Conservation (phyloP, 2,329 filamentous ascomycete species). For the Colletotrichum gloeosporioides region DNA sequence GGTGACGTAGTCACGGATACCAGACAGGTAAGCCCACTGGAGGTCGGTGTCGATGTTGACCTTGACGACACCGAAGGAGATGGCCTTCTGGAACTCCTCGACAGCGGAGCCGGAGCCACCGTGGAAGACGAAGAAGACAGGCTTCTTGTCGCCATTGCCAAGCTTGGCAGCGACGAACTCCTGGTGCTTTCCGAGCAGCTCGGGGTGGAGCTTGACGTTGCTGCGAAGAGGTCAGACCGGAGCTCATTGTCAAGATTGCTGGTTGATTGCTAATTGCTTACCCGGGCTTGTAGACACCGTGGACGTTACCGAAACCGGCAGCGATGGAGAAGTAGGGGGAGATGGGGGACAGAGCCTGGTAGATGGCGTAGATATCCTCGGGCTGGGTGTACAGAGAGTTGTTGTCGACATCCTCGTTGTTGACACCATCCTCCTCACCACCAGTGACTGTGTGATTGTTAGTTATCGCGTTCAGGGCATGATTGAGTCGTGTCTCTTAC, state of each 20-base stretch:
- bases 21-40: slow-evolving; percentile 91
- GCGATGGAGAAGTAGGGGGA: slow-evolving; percentile 98
- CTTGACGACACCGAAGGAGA: slow-evolving; percentile 95
- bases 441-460: slow-evolving; percentile 70
- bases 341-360: slow-evolving; percentile 83
- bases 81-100: slow-evolving; percentile 88
- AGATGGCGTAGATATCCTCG: slow-evolving; percentile 92
- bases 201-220: slow-evolving; percentile 95
- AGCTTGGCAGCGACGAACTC: slow-evolving; percentile 85
- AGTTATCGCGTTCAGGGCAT: not conserved
- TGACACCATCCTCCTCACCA: slow-evolving; percentile 97
- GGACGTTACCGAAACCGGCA: slow-evolving; percentile 97
- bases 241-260: not conserved
- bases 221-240: slow-evolving; percentile 1
- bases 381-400: slow-evolving; percentile 97
- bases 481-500: slow-evolving; percentile 27
- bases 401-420: slow-evolving; percentile 98
- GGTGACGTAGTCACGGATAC: slow-evolving; percentile 93
- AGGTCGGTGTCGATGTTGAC: slow-evolving; percentile 99
- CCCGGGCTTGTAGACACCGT: slow-evolving; percentile 98
- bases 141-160: slow-evolving; percentile 77
- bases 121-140: slow-evolving; percentile 99
- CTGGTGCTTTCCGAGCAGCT: slow-evolving; percentile 97
- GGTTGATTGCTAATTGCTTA: not conserved
- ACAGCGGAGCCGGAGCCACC: slow-evolving; percentile 92